These are phyloP conservation scores for Leccinum olivaceoglutinosum DNA, from an alignment of 1,284 basidiomycete species.

Conservation along the genomic window DNA sequence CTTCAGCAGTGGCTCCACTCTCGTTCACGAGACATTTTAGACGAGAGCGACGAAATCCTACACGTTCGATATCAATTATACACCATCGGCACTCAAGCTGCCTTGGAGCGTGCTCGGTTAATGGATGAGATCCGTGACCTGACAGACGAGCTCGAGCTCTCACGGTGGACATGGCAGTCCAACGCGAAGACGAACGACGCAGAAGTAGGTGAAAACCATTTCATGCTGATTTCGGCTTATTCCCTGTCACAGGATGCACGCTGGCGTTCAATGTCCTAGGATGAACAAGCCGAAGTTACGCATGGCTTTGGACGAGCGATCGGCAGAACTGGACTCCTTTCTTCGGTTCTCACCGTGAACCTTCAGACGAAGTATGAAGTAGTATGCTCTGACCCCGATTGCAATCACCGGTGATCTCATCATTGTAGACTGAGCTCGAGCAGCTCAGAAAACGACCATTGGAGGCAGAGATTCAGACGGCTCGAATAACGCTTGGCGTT, in stretches of 20 bases:
- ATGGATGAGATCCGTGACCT: slow-evolving; percentile 51
- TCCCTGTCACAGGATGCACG: slow-evolving; percentile 18
- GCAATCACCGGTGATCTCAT: slow-evolving; percentile 6
- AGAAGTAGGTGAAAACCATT: slow-evolving; percentile 14
- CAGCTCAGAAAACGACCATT: slow-evolving; percentile 62
- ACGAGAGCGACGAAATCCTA: slow-evolving; percentile 2
- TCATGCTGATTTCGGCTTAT: slow-evolving; percentile 18
- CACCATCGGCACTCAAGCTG: slow-evolving; percentile 18
- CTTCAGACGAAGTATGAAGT: slow-evolving; percentile 55
- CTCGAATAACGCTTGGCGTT: slow-evolving; percentile 70
- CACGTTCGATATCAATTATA: slow-evolving; percentile 1
- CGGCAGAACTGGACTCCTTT: slow-evolving; percentile 48
- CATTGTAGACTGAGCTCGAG: slow-evolving; percentile 54
- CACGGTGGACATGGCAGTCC: slow-evolving; percentile 19
- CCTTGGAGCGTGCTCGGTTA: slow-evolving; percentile 41
- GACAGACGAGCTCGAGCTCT: slow-evolving; percentile 41
- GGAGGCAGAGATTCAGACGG: slow-evolving; percentile 69
- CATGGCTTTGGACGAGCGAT: slow-evolving; percentile 40
- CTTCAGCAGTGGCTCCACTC: slow-evolving; percentile 36
- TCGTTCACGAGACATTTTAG: not conserved
- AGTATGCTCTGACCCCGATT: slow-evolving; percentile 12
- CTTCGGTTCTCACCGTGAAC: slow-evolving; percentile 25
- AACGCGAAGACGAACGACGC: slow-evolving; percentile 2
- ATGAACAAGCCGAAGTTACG: slow-evolving; percentile 36
- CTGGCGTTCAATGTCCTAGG: slow-evolving; percentile 35